Evolutionary conservation across 1,284 basidiomycete species (phyloP), one percentile per base, ranked within the genome.

Genomic region (Sporisorium reilianum): DNA sequence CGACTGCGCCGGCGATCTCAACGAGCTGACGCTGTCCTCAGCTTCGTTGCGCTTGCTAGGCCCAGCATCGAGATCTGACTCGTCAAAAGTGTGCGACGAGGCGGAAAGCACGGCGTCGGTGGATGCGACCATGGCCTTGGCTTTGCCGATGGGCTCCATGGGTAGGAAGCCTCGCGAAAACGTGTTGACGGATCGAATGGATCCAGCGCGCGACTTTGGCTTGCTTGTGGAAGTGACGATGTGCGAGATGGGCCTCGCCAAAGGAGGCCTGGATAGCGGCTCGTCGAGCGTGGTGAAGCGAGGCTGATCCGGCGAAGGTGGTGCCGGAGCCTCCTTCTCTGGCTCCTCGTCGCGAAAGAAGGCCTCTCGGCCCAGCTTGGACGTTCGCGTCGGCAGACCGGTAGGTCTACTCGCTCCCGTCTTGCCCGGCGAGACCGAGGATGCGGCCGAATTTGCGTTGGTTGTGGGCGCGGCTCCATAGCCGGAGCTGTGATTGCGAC

Each of bases 91-190:
- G 41, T 63, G 65, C 34, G 74, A 76, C 2, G 68, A 68, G 5
- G 74, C 74, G 10, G 69, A 72, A 0, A 78, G 64, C 6, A 68
- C 53, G 5, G 70, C 69, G 34, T 75, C 75, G 2, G 75, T 74
- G 8, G 79, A 64, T 5, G 77, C 78, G 10, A 80, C 78, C 42
- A 75, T 30, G 1, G 79, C 78, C 36, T 66, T 75, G 8, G 79
- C 78, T 54, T 80, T 80, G 18, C 79, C 79, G 36, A 80, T 73
- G 18, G 75, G 78, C 36, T 79, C 75, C 58, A 80, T 44, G 10
- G 78, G 77, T 51, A 77, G 25, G 11, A 78, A 49, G 10, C 70
- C 65, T 14, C 79, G 60, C 18, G 66, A 57, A 26, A 78, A 68
- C 7, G 79, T 80, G 23, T 55, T 77, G 49, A 76, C 48, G 5